Percentiles rank a stretch among this genome's conserved stretches.
These are phyloP conservation scores for Kuraishia cidri DNA, from an alignment of 805 yeast genomes.

Conservation along the genomic window DNA sequence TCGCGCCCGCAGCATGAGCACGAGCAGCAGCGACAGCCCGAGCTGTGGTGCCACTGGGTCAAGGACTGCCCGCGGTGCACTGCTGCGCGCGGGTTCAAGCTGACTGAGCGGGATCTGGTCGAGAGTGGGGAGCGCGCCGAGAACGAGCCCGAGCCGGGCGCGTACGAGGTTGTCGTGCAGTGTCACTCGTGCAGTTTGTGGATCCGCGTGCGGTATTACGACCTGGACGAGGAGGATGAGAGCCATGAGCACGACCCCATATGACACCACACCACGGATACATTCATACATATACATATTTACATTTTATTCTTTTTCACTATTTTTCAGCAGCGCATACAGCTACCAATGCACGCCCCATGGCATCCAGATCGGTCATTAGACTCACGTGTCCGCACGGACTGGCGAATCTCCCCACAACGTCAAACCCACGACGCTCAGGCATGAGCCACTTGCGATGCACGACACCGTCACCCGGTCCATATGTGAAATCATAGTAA, in stretches of 20 bases:
- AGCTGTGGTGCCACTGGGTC: constrained; percentile 23
- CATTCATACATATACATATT: no score
- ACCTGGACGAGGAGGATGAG: constrained; percentile 17
- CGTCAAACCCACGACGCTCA: constrained; percentile 60
- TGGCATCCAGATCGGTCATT: constrained; percentile 62
- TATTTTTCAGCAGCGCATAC: no score
- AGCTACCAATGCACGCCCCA: constrained; percentile 65
- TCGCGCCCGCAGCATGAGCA: constrained; percentile 5
- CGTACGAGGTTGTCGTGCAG: constrained; percentile 63
- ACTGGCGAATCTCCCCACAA: constrained; percentile 59
- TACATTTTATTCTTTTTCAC: no score
- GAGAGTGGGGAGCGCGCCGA: constrained; percentile 30
- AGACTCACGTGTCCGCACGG: constrained; percentile 72
- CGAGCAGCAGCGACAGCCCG: constrained; percentile 17
- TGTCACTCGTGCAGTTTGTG: constrained; percentile 82
- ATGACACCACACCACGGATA: no score
- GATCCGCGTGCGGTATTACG: constrained; percentile 67
- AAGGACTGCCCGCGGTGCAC: constrained; percentile 65
- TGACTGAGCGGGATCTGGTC: constrained; percentile 56
- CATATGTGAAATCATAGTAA: constrained; percentile 71
- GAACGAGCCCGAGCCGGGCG: constrained; percentile 37
- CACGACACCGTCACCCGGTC: constrained; percentile 92
- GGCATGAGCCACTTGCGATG: constrained; percentile 82
- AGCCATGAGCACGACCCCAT: no score
- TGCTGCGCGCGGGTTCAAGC: constrained; percentile 37